A percentile compares a stretch with the other conserved stretches of the same genome.
These are phyloP conservation scores for Fusarium fujikuroi DNA, from an alignment of 2,329 filamentous ascomycete species.

Conservation along the genomic window DNA sequence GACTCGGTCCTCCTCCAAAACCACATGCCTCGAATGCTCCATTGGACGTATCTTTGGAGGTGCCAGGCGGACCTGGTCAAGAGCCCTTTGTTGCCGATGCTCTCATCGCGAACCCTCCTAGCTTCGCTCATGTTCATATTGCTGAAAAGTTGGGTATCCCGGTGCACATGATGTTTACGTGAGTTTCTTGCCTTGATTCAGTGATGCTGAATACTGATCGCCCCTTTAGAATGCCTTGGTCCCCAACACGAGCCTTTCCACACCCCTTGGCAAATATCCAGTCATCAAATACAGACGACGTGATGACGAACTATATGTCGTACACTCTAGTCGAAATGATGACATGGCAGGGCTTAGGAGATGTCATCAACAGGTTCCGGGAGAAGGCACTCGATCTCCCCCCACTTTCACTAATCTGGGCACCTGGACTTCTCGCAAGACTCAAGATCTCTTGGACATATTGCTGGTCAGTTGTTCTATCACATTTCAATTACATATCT, in stretches of 20 bases:
- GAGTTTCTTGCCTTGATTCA: constrained; percentile 50
- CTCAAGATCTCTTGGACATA: constrained; percentile 88
- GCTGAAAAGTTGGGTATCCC: constrained; percentile 81
- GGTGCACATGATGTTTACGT: constrained; percentile 91
- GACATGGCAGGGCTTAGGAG: constrained; percentile 91
- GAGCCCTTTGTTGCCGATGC: constrained; percentile 84
- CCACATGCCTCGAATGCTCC: constrained; percentile 60
- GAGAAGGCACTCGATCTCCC: constrained; percentile 79
- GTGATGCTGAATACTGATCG: constrained; percentile 52
- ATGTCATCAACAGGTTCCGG: constrained; percentile 89
- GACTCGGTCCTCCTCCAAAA: constrained; percentile 60
- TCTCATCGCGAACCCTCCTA: constrained; percentile 82
- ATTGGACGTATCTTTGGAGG: constrained; percentile 49
- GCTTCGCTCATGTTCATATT: constrained; percentile 79
- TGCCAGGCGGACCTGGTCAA: constrained; percentile 54
- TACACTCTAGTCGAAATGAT: constrained; percentile 90
- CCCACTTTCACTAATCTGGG: constrained; percentile 82
- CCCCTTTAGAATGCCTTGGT: constrained; percentile 84
- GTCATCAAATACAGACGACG: constrained; percentile 77
- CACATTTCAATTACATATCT: background rate
- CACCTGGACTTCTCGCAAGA: constrained; percentile 80
- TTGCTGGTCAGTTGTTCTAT: constrained; percentile 70
- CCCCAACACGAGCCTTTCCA: constrained; percentile 84
- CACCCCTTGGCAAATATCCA: constrained; percentile 88
- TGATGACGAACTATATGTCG: constrained; percentile 83